A percentile compares a stretch with the other conserved stretches of the same genome.
Conservation (phyloP, 192 early-diverging fungal species). For the Backusella australiensis region DNA sequence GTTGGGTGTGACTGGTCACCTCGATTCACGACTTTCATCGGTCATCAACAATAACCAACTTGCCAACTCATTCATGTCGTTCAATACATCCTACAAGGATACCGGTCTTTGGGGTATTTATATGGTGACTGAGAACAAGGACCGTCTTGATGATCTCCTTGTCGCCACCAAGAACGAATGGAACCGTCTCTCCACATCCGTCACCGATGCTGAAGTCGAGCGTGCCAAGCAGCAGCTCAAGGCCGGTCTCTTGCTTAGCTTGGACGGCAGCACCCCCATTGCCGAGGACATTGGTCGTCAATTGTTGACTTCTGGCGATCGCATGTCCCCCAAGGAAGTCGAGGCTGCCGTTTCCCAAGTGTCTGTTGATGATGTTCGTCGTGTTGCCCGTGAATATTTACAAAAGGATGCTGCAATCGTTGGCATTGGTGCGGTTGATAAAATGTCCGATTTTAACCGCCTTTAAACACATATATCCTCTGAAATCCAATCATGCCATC, state of each 20-base stretch:
- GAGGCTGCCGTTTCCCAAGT: slow-evolving; percentile 84
- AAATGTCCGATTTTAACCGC: slow-evolving; percentile 85
- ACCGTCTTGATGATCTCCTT: slow-evolving; percentile 82
- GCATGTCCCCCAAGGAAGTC: slow-evolving; percentile 85
- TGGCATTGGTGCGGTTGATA: slow-evolving; percentile 87
- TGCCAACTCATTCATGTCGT: slow-evolving; percentile 98
- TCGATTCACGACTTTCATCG: slow-evolving; percentile 83
- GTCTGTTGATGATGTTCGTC: slow-evolving; percentile 82
- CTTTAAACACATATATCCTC: slow-evolving; percentile 1
- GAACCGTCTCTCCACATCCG: slow-evolving; percentile 79
- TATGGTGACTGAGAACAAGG: slow-evolving; percentile 80
- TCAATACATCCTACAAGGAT: slow-evolving; percentile 98
- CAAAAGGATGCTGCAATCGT: slow-evolving; percentile 76
- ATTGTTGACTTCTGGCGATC: slow-evolving; percentile 88
- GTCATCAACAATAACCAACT: slow-evolving; percentile 79
- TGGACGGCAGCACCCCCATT: slow-evolving; percentile 94
- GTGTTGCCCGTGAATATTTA: slow-evolving; percentile 85
- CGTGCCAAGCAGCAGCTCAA: slow-evolving; percentile 99
- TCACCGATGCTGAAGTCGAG: slow-evolving; percentile 90
- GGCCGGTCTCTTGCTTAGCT: slow-evolving; percentile 82
- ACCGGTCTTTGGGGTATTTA: slow-evolving; percentile 98
- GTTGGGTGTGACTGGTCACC: slow-evolving; percentile 83
- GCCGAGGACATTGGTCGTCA: slow-evolving; percentile 99
- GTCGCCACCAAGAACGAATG: slow-evolving; percentile 92
- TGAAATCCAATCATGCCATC: not conserved